Conservation (phyloP, 2,329 filamentous ascomycete genomes). For the Epichloe typhina region DNA sequence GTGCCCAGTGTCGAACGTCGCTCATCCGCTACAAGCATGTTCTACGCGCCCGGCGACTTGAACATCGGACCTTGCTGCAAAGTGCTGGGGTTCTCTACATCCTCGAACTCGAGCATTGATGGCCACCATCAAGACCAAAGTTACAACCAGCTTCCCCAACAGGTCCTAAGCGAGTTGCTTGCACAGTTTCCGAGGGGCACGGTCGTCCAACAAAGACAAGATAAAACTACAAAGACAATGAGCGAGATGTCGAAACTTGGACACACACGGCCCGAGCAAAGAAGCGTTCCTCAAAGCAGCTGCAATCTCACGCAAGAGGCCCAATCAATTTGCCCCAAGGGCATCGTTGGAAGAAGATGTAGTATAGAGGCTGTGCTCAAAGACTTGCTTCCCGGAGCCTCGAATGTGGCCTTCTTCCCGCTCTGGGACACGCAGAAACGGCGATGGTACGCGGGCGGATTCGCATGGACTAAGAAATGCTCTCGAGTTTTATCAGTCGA, state of each 20-base stretch:
- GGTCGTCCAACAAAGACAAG: background rate
- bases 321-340: background rate
- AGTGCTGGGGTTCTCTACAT: constrained; percentile 27
- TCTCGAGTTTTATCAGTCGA: constrained; percentile 30
- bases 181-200: constrained; percentile 2
- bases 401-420: constrained; percentile 34
- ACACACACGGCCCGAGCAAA: background rate
- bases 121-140: constrained; percentile 9
- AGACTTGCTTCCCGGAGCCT: constrained; percentile 26
- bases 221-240: background rate
- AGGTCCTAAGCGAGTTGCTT: constrained; percentile 2
- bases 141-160: constrained; percentile 1
- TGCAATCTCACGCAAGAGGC: background rate
- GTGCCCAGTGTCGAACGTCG: background rate
- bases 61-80: constrained; percentile 12
- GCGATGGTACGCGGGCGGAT: constrained; percentile 35
- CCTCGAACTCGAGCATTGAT: constrained; percentile 20
- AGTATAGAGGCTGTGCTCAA: constrained; percentile 14
- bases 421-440: constrained; percentile 33
- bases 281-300: background rate
- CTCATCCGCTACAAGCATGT: constrained; percentile 2
- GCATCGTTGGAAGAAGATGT: background rate
- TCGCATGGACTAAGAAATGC: constrained; percentile 32
- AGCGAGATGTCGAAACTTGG: background rate
- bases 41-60: background rate